Evolutionary conservation across 192 early-diverging fungal species (phyloP).

Genomic region (Paraglomus brasilianum): DNA sequence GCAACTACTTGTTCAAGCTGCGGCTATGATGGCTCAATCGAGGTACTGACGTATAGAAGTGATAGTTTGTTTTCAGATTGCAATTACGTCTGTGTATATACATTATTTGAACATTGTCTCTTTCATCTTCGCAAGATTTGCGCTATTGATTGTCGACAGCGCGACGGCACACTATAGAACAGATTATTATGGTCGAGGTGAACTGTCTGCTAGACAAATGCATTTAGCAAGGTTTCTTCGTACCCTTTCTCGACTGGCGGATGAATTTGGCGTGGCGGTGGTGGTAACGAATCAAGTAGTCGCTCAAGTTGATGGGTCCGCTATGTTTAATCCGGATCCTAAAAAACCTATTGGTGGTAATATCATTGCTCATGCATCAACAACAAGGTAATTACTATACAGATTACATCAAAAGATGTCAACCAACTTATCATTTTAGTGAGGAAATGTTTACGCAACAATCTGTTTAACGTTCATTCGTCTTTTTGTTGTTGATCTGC

Average conservation of each 20-base stretch:
- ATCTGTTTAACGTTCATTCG: constrained; percentile 19
- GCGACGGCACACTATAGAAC: constrained; percentile 93
- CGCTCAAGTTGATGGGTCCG: constrained; percentile 86
- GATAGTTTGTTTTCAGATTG: neutral
- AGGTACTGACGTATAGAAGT: constrained; percentile 50
- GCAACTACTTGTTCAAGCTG: constrained; percentile 78
- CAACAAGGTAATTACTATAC: constrained; percentile 68
- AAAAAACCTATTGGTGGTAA: constrained; percentile 98
- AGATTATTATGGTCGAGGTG: constrained; percentile 95
- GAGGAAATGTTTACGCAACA: too few relatives aligned
- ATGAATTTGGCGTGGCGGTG: constrained; percentile 97
- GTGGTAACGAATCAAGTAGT: constrained; percentile 99
- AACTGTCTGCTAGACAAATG: constrained; percentile 92
- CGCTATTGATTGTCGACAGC: constrained; percentile 88
- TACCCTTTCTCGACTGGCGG: constrained; percentile 80
- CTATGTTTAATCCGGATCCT: constrained; percentile 86
- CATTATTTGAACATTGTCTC: constrained; percentile 1
- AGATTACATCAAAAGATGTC: neutral
- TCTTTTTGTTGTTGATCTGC: neutral
- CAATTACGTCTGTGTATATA: constrained; percentile 16
- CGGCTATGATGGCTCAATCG: constrained; percentile 87
- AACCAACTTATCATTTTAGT: constrained; percentile 19
- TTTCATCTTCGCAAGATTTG: constrained; percentile 53
- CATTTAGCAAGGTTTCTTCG: constrained; percentile 91
- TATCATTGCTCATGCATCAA: constrained; percentile 97